Conservation (phyloP, 805 yeast genomes). For the Saccharomycopsis sp. region DNA sequence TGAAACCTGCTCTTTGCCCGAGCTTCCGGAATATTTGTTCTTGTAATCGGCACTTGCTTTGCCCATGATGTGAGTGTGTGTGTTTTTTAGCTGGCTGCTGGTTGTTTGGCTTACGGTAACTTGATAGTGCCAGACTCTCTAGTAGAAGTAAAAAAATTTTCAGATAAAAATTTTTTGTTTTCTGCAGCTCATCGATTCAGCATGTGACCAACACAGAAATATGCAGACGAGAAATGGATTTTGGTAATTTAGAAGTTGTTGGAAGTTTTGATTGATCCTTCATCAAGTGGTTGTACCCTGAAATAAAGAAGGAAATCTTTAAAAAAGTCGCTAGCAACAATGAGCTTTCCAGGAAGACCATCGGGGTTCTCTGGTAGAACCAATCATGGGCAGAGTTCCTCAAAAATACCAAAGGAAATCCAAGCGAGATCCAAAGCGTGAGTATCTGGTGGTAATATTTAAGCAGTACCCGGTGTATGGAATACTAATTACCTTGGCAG, state of each 20-base stretch:
- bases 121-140: background rate
- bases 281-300: no score
- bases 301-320: no score
- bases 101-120: no score
- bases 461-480: background rate
- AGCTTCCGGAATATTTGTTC: slow-evolving; percentile 12
- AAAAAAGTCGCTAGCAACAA: background rate
- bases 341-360: background rate
- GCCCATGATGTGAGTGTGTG: slow-evolving; percentile 11
- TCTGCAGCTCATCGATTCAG: no score
- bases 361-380: background rate
- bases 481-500: slow-evolving; percentile 1
- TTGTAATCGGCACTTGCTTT: slow-evolving; percentile 15
- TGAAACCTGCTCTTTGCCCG: slow-evolving; percentile 42
- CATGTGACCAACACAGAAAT: no score
- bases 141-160: no score
- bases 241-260: no score
- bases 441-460: slow-evolving; percentile 2
- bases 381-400: background rate
- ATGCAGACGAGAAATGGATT: no score
- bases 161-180: no score
- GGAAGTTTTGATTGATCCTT: no score
- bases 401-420: slow-evolving; percentile 16
- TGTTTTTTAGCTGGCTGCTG: background rate
- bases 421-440: slow-evolving; percentile 11